Conservation (phyloP, 768 basidiomycete genomes). For the Suillus alpinus region DNA sequence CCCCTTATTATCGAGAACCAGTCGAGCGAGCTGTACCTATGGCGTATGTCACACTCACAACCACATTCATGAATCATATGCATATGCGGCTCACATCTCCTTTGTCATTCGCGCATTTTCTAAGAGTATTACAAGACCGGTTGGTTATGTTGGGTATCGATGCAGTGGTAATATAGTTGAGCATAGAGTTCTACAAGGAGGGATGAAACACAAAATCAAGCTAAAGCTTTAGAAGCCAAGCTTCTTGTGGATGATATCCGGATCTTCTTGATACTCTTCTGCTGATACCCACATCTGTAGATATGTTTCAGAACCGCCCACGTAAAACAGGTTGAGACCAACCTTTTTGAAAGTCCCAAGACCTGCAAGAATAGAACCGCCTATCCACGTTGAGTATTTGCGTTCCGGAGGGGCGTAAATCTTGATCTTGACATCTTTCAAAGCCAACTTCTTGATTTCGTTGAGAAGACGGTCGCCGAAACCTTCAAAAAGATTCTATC, state of each 20-base stretch:
- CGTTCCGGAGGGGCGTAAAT: slow-evolving; percentile 99
- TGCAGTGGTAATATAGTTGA: slow-evolving; percentile 10
- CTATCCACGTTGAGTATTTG: slow-evolving; percentile 97
- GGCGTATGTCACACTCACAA: slow-evolving; percentile 34
- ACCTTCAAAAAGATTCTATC: slow-evolving; percentile 44
- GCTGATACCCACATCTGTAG: slow-evolving; percentile 98
- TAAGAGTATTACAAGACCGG: slow-evolving; percentile 32
- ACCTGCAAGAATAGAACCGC: slow-evolving; percentile 94
- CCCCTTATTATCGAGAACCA: slow-evolving; percentile 32
- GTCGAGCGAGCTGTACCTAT: slow-evolving; percentile 39
- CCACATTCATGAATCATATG: slow-evolving; percentile 26
- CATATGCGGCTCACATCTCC: slow-evolving; percentile 16
- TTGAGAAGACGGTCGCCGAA: slow-evolving; percentile 96
- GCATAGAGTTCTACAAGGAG: slow-evolving; percentile 12
- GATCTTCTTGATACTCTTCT: slow-evolving; percentile 99
- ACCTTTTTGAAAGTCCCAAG: slow-evolving; percentile 98
- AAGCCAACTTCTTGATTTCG: slow-evolving; percentile 92
- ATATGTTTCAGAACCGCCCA: slow-evolving; percentile 3
- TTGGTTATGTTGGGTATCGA: slow-evolving; percentile 33
- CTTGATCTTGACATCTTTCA: slow-evolving; percentile 98
- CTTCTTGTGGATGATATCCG: slow-evolving; percentile 97
- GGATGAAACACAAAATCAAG: neutral
- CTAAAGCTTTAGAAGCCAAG: slow-evolving; percentile 61
- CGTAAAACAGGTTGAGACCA: slow-evolving; percentile 16
- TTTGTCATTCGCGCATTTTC: slow-evolving; percentile 23